phyloP scores from a whole-genome alignment of 2,329 filamentous ascomycete genomes.

The Sphaerulina musiva region DNA sequence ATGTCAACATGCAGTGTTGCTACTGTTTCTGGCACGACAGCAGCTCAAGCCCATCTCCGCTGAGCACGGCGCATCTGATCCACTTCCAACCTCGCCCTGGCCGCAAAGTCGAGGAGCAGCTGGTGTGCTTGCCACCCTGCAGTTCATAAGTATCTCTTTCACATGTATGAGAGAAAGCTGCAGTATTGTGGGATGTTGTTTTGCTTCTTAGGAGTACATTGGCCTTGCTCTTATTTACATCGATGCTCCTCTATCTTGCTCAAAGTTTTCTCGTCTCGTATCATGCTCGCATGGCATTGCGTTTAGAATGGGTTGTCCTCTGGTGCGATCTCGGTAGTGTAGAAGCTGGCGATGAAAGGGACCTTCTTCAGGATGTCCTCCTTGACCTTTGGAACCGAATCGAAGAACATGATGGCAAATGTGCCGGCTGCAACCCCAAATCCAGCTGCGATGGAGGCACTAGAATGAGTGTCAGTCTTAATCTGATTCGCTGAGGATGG shows the following conservation, averaged over 20 bases:
- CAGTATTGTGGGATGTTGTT: not conserved
- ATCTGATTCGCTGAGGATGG: not conserved
- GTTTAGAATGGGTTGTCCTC: slow-evolving; percentile 57
- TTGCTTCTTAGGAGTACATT: slow-evolving; percentile 16
- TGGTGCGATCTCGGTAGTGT: slow-evolving; percentile 51
- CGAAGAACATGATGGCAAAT: slow-evolving; percentile 59
- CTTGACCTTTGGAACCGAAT: slow-evolving; percentile 47
- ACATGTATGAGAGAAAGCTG: not conserved
- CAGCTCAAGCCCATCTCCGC: too few relatives aligned
- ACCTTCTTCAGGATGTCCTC: slow-evolving; percentile 46
- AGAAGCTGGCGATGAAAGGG: slow-evolving; percentile 53
- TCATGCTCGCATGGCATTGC: not conserved
- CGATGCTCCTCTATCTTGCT: slow-evolving; percentile 1
- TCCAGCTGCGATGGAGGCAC: slow-evolving; percentile 44
- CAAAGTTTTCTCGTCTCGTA: not conserved
- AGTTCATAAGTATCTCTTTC: not conserved
- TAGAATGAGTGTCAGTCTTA: slow-evolving; percentile 25
- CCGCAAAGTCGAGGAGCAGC: too few relatives aligned
- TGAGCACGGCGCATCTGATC: too few relatives aligned
- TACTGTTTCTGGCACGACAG: too few relatives aligned
- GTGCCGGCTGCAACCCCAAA: slow-evolving; percentile 54
- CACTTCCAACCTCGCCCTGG: too few relatives aligned
- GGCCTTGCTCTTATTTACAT: slow-evolving; percentile 22
- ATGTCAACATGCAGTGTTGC: too few relatives aligned
- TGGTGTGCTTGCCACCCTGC: not conserved